Conservation (phyloP, 768 basidiomycete species). For the Gymnopilus dilepis region DNA sequence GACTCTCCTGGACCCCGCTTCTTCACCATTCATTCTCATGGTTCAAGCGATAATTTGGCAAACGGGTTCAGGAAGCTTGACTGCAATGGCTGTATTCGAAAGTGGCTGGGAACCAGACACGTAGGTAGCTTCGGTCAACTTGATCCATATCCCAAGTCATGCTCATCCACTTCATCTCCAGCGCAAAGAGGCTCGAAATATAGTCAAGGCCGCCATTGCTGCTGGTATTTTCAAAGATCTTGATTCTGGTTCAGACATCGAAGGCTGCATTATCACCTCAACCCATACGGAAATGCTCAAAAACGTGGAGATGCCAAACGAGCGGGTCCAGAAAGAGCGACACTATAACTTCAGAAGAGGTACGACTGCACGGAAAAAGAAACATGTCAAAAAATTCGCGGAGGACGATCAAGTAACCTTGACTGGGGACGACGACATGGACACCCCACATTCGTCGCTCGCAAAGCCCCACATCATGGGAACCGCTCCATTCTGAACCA, state of each 20-base stretch:
- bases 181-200: conserved; percentile 79
- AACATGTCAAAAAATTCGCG: conserved; percentile 74
- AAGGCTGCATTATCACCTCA: conserved; percentile 94
- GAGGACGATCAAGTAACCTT: conserved; percentile 70
- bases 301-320: conserved; percentile 92
- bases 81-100: conserved; percentile 99
- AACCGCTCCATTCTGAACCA: no score
- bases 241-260: conserved; percentile 97
- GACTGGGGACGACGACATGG: conserved; percentile 76
- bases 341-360: conserved; percentile 78
- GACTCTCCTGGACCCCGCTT: conserved; percentile 93
- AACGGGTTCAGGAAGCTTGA: conserved; percentile 98
- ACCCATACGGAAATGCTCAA: conserved; percentile 89
- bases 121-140: conserved; percentile 60
- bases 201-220: conserved; percentile 87
- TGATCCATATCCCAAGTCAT: not conserved
- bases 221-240: conserved; percentile 99
- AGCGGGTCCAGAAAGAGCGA: conserved; percentile 79
- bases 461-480: no score
- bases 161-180: conserved; percentile 33
- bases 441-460: no score
- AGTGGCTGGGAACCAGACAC: conserved; percentile 83
- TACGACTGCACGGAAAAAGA: conserved; percentile 89
- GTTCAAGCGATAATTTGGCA: conserved; percentile 97
- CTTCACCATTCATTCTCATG: conserved; percentile 95